These are phyloP conservation scores for Solanum tarapatanum DNA, from an alignment of 257 asterid genomes.

Conservation along the genomic window DNA sequence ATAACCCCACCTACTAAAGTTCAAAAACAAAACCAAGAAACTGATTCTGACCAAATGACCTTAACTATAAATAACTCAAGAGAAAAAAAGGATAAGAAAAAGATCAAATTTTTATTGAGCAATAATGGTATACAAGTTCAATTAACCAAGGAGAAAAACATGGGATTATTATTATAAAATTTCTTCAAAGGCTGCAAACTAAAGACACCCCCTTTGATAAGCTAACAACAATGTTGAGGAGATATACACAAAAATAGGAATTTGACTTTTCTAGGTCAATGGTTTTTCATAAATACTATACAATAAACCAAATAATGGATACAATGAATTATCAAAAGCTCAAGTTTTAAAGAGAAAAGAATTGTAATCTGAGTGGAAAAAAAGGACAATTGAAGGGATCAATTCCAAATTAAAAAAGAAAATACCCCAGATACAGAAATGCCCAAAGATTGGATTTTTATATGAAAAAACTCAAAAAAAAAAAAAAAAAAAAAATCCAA, in stretches of 20 bases:
- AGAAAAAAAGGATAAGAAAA: not conserved
- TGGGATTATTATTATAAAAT: not conserved
- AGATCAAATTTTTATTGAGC: not conserved
- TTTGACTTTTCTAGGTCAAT: constrained; percentile 1
- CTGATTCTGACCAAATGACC: not conserved
- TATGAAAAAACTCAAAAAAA: not conserved
- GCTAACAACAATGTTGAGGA: not conserved
- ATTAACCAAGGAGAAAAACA: not conserved
- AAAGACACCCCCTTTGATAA: not conserved
- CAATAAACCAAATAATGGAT: not conserved
- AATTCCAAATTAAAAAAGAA: not conserved
- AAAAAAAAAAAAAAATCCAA: too few relatives aligned
- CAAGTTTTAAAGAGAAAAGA: not conserved
- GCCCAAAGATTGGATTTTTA: not conserved
- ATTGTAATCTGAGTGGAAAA: not conserved
- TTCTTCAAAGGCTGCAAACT: not conserved
- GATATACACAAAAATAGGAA: not conserved
- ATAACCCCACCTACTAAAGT: not conserved
- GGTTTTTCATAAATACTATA: not conserved
- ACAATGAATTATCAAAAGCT: not conserved
- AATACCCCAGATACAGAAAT: not conserved
- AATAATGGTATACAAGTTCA: not conserved
- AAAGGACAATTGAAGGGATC: not conserved
- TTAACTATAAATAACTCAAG: not conserved
- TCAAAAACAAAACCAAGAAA: not conserved